Base-by-base conservation (phyloP, 169 alveolate species). In the Theileria annulata region DNA sequence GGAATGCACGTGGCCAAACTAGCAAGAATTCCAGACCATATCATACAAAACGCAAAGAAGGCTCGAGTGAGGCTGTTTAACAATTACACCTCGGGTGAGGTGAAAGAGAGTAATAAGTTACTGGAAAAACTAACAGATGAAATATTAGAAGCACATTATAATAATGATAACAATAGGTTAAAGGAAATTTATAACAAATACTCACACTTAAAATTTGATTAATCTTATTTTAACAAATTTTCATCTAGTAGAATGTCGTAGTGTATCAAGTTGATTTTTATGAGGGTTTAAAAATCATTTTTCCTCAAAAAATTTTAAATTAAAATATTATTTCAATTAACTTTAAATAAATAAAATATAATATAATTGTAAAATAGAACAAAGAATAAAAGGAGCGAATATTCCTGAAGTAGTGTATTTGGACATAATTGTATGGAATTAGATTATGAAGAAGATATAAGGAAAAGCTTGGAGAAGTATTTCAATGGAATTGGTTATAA, bases 1-100 rank as follows among this genome's bases (percentile, higher is more conserved):
- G 99, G 99, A 67, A 95, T 96, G 70, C 97, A 96, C 80, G 99
- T 98, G 56, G 99, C 99, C 13, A 85, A 93, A 49, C 91, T 96
- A 12, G 99, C 99, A 4, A 98, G 98, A 9, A 81, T 96, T 3
- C 97, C 98, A 1, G 91, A 92, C 47, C 87, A 81, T 72, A 88
- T 90, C 12, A 68, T 86, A 37, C 75, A 66, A 59, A 58, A 42
- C 58, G 89, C 86, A 0, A 48, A 31, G 67, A 9, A 15, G 48
- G 77, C 77, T 5, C 59, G 77, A 10, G 9, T 69, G 49, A 69
- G 69, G 49, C 48, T 69, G 63, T 17, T 5, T 54, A 21, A 54
- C 21, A 54, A 12, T 12, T 3, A 54, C 9, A 12, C 15, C 27
- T 54, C 15, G 23, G 27, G 63, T n/a, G 27, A 21, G 63, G 63